phyloP scores from a whole-genome alignment of 2,329 filamentous ascomycete species.

The Tolypocladium sp. region DNA sequence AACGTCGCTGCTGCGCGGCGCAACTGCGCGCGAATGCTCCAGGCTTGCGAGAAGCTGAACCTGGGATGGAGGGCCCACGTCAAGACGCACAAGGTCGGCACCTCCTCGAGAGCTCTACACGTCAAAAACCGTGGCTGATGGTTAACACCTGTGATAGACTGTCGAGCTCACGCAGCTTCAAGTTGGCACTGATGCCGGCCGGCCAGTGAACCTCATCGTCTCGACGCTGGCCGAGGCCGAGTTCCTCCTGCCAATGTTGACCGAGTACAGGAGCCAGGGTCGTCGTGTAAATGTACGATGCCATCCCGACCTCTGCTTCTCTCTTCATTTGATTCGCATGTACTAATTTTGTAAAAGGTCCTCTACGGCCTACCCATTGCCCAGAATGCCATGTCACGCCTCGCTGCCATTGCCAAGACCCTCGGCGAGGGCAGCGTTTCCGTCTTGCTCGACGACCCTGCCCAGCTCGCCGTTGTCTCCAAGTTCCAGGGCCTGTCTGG shows the following conservation, averaged over 20 bases:
- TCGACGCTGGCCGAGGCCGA: slow-evolving; percentile 72
- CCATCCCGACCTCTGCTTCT: background rate
- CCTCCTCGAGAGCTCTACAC: background rate
- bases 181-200: slow-evolving; percentile 46
- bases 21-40: slow-evolving; percentile 66
- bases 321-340: background rate
- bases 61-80: slow-evolving; percentile 69
- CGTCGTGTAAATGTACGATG: slow-evolving; percentile 47
- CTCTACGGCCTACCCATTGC: slow-evolving; percentile 66
- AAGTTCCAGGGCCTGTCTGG: slow-evolving; percentile 31
- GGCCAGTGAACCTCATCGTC: slow-evolving; percentile 53
- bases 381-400: slow-evolving; percentile 48
- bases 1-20: slow-evolving; percentile 55
- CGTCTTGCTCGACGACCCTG: slow-evolving; percentile 61
- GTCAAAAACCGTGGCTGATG: background rate
- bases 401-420: slow-evolving; percentile 43
- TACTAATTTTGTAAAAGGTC: slow-evolving; percentile 29
- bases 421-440: slow-evolving; percentile 50
- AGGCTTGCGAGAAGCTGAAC: slow-evolving; percentile 46
- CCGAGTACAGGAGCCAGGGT: slow-evolving; percentile 44
- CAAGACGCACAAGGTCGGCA: slow-evolving; percentile 68
- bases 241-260: slow-evolving; percentile 50
- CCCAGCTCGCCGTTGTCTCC: slow-evolving; percentile 45
- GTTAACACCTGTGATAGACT: slow-evolving; percentile 36
- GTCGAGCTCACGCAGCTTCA: slow-evolving; percentile 57